Evolutionary conservation across 2,329 filamentous ascomycete genomes (phyloP), one percentile per base, ranked within the genome.

Genomic region (Paecilomyces niveus): DNA sequence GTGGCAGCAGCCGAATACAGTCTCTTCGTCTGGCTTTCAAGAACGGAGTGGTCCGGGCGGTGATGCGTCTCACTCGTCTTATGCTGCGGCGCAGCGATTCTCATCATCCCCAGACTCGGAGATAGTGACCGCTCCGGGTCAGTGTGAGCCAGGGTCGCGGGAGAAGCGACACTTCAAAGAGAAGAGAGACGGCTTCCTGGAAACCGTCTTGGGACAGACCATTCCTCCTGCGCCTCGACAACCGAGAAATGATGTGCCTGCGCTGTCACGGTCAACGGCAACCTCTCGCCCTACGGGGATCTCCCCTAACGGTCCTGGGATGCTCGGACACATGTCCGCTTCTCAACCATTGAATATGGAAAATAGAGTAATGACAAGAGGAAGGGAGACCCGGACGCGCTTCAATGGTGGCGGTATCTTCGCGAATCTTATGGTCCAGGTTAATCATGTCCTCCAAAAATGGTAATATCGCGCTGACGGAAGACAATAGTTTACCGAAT

Each of bases 391-490:
- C 1, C 71, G 68, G 59, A 76, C 74, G n/a, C 71, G 74, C 1
- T 77, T 74, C 57, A 74, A 71, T 50, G 74, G 74, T 7, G 71
- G 70, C 2, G 74, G 74, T 8, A 75, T 76, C 31, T 68, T 72
- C 57, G 71, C 72, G 31, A 76, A 71, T 59, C 57, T 77, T 31
- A 68, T 76, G 29, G 65, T 73, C 5, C 71, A 77, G 69, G 74
- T 76, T 66, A 56, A 63, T 54, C 53, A 35, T 22, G 24, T 39
- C 33, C 51, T 18, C 56, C 56, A 39, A 32, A 33, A 21, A n/a
- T 13, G 32, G 22, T n/a, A 21, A 26, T 22, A 54, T n/a, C 5
- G n/a, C 9, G 58, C 22, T 45, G 32, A 55, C 45, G 24, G n/a
- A 15, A n/a, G 31, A 21, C 15, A 29, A 55, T 11, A 77, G 74